Conservation (phyloP, 73 alveolate species). For the Tetrahymena malaccensis region DNA sequence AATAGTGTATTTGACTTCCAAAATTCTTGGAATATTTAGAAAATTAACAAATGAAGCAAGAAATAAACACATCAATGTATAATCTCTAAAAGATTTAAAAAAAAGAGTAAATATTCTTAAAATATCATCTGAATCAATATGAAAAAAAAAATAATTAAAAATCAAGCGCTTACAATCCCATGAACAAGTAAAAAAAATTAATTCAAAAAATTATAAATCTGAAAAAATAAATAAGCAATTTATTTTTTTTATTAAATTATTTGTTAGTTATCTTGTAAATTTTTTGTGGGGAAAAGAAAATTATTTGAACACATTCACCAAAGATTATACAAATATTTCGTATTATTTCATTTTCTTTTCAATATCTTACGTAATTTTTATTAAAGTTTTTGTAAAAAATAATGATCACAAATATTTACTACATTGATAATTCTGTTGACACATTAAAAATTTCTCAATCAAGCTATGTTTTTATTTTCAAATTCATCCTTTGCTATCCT, state of each 20-base stretch:
- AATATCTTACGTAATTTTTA: not conserved
- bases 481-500: not conserved
- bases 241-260: too few relatives aligned
- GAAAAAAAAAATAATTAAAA: too few relatives aligned
- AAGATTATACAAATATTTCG: not conserved
- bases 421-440: not conserved
- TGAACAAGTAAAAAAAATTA: too few relatives aligned
- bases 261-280: too few relatives aligned
- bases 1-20: not conserved
- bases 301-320: not conserved
- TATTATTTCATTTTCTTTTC: not conserved
- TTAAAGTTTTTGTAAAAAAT: not conserved
- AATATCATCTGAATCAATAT: too few relatives aligned
- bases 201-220: not conserved
- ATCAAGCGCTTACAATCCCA: not conserved
- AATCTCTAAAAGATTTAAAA: too few relatives aligned
- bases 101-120: not conserved
- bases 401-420: not conserved
- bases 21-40: not conserved
- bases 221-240: not conserved
- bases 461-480: too few relatives aligned
- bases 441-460: not conserved
- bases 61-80: too few relatives aligned
- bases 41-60: not conserved
- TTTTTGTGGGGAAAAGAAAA: not conserved